Base-by-base conservation (phyloP, 495 filamentous ascomycete species). In the Aspergillus indologenus region DNA sequence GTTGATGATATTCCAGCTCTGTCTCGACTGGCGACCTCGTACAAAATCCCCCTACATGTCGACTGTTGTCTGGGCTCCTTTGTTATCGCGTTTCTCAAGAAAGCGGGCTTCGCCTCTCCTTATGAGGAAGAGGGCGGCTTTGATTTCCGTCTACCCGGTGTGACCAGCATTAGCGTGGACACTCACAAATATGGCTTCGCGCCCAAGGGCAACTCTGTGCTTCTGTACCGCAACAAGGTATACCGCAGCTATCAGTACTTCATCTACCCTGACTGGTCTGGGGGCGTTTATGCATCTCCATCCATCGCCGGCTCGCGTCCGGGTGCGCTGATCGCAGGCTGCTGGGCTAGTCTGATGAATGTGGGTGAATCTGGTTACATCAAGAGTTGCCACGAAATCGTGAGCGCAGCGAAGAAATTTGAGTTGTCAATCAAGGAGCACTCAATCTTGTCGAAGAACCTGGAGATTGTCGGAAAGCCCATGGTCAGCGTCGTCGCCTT, bases 161-260 rank as follows among this genome's bases (percentile, higher is more conserved):
- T 99, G 55, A 97, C 95, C 5, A 90, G 85, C 68, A 97, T 99
- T 72, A 88, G 84, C 64, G 96, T 93, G 68, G 94, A 99, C 70
- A 99, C 94, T 26, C 94, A 98, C 78, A 98, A 98, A 72, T 98
- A 99, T 71, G 94, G 94, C 22, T 99, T 99, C 73, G 95, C 94
- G 0, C 94, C 94, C 21, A 98, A 98, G 75, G 94, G 94, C 55
- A 98, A 94, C 79, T 90, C 86, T 24, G 92, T 91, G 9, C 75
- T 96, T 18, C 83, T 99, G 54, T 98, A 98, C 79, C 90, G 95
- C 66, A 90, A 83, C 55, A 78, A 85, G 44, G 73, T 82, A 45
- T 84, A 96, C 49, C 86, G 94, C 59, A 80, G 81, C 40, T 89
- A 96, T 69, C 94, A 97, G 70, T 99, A 99, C 79, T 98, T 96